Base-by-base conservation (phyloP, 2,329 filamentous ascomycete genomes). In the Hymenoscyphus fraxineus region DNA sequence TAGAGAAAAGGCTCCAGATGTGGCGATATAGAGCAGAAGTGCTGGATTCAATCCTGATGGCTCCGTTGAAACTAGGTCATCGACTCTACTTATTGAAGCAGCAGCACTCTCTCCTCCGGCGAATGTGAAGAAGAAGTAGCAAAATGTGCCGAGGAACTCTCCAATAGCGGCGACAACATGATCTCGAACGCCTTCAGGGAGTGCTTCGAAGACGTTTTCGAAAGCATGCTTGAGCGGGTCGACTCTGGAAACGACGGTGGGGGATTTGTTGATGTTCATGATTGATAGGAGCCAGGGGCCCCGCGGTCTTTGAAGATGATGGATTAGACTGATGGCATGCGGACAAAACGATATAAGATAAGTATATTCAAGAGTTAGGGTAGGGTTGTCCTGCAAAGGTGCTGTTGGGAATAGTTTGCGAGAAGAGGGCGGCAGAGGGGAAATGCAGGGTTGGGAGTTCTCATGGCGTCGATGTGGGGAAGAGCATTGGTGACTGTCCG, bases 91-190 rank as follows among this genome's bases (percentile, higher is more conserved):
- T 2, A 77, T 75, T 4, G 71, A 68, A n/a, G 67, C 68, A 7
- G 67, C 64, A 12, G 64, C 71, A 1, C 68, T 65, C 66, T 74
- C 68, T 2, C 68, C 70, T 9, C 71, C 70, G 9, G 71, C 66
- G 58, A 72, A 73, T 9, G 74, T 74, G 70, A 77, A 65, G 63
- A 73, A 67, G 60, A 75, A 63, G 60, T 75, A 75, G 61, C 75
- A 64, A 47, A 81, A 80, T 0, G 82, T 85, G 38, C 83, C 83
- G 13, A 82, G 76, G 31, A 83, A 82, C 71, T 85, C 83, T 22
- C 80, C 80, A 10, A 80, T 60, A 15, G 78, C 75, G 38, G 80
- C 81, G 54, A 83, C 76, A 57, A 80, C 66, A 68, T 83, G 80
- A 60, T 80, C 79, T 27, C 80, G 77, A 60, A 67, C 65, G 32